A percentile compares a stretch with the other conserved stretches of the same genome.
Evolutionary conservation across 2,329 filamentous ascomycete species (phyloP).

Genomic region (Rhynchosporium graminicola): DNA sequence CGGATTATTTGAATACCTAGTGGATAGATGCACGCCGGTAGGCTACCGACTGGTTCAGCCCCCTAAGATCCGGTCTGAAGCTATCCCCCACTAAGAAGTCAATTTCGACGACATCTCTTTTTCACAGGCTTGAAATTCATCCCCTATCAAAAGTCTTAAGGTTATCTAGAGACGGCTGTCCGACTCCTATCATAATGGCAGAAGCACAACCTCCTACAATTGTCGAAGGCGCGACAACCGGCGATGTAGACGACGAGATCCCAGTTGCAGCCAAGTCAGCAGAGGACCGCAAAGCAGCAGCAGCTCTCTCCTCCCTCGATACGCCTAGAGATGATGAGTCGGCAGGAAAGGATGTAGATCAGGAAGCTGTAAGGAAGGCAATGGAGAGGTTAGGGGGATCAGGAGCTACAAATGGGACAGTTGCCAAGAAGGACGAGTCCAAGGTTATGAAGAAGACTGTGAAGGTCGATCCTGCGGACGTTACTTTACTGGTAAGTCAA

Average conservation of each 20-base stretch:
- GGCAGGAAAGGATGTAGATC: slow-evolving; percentile 53
- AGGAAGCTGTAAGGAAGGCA: slow-evolving; percentile 72
- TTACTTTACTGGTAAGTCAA: slow-evolving; percentile 63
- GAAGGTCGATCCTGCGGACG: slow-evolving; percentile 74
- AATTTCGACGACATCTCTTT: slow-evolving; percentile 13
- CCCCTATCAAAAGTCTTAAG: background rate
- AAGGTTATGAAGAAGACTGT: slow-evolving; percentile 59
- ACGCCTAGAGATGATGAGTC: slow-evolving; percentile 49
- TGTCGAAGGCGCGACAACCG: slow-evolving; percentile 60
- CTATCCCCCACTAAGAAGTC: background rate
- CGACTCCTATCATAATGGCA: slow-evolving; percentile 51
- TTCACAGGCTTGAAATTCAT: background rate
- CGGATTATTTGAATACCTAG: background rate
- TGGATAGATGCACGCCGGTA: background rate
- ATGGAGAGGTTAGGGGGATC: slow-evolving; percentile 61
- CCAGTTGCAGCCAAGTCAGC: slow-evolving; percentile 59
- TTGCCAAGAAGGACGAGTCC: slow-evolving; percentile 47
- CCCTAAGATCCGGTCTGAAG: background rate
- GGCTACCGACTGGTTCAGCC: background rate
- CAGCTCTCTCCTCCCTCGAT: slow-evolving; percentile 72
- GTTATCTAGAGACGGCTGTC: too few species aligned
- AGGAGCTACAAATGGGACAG: slow-evolving; percentile 36
- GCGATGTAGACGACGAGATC: slow-evolving; percentile 59
- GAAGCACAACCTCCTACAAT: slow-evolving; percentile 60
- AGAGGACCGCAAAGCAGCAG: slow-evolving; percentile 76